A percentile compares a stretch with the other conserved stretches of the same genome.
These are phyloP conservation scores for Penicillium waksmanii DNA, from an alignment of 495 filamentous ascomycete species.

Conservation along the genomic window DNA sequence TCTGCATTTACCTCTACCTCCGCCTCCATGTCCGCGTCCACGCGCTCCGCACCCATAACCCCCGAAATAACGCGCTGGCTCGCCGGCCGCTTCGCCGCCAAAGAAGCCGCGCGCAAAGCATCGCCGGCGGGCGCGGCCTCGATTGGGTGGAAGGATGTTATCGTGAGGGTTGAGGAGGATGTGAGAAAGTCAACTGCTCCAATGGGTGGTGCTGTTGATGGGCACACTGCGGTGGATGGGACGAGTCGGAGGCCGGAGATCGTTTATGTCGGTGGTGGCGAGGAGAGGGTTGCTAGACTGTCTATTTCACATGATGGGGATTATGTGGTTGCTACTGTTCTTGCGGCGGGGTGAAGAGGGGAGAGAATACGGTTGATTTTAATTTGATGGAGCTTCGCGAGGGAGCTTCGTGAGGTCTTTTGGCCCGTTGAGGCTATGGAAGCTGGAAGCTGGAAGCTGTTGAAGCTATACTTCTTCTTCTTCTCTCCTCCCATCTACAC, in stretches of 20 bases:
- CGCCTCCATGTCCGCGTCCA: background rate
- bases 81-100: constrained; percentile 52
- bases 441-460: no score
- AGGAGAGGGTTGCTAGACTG: constrained; percentile 36
- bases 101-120: constrained; percentile 54
- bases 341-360: constrained; percentile 40
- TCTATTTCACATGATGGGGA: constrained; percentile 65
- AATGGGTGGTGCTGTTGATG: background rate
- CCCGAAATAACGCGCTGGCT: constrained; percentile 52
- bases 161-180: constrained; percentile 38
- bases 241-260: constrained; percentile 43
- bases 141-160: constrained; percentile 46
- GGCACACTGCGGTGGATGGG: constrained; percentile 11
- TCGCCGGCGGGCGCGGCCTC: constrained; percentile 43
- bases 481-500: no score
- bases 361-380: constrained; percentile 1
- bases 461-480: no score
- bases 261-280: constrained; percentile 38
- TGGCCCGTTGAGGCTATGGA: no score
- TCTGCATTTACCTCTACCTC: background rate
- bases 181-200: background rate
- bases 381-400: background rate
- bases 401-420: background rate
- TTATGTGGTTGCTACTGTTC: constrained; percentile 59
- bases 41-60: constrained; percentile 27